phyloP scores from a whole-genome alignment of 2,329 filamentous ascomycete species.

The Colletotrichum gigasporum region DNA sequence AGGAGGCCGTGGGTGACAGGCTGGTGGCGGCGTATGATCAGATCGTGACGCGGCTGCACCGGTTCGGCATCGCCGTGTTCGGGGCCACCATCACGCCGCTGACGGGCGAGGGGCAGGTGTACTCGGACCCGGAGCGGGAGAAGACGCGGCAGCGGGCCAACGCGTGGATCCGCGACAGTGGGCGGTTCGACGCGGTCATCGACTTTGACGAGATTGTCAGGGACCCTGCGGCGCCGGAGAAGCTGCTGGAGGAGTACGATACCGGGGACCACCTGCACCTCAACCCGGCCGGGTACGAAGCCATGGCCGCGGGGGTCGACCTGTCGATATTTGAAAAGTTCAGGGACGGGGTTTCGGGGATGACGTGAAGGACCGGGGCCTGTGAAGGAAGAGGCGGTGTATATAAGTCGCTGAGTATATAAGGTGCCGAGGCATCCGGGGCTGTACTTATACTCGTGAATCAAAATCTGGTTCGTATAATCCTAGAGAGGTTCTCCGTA shows the following conservation, averaged over 20 bases:
- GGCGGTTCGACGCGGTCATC: conserved; percentile 67
- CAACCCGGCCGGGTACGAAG: conserved; percentile 62
- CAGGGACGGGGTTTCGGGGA: conserved; percentile 12
- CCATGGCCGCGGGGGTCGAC: conserved; percentile 64
- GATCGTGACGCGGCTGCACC: conserved; percentile 62
- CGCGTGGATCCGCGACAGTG: conserved; percentile 63
- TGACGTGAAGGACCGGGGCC: background rate
- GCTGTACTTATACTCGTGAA: no score
- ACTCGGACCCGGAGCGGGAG: conserved; percentile 62
- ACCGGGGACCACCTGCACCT: conserved; percentile 70
- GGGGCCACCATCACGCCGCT: conserved; percentile 62
- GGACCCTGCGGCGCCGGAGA: conserved; percentile 54
- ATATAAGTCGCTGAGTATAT: rapidly evolving
- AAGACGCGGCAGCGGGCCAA: conserved; percentile 64
- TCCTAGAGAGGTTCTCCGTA: no score
- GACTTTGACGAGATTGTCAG: conserved; percentile 68
- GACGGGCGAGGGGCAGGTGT: conserved; percentile 57
- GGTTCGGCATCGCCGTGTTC: conserved; percentile 62
- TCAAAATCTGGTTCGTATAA: no score
- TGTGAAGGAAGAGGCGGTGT: background rate
- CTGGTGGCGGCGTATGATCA: conserved; percentile 66
- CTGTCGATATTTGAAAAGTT: conserved; percentile 56
- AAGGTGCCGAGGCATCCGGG: no score
- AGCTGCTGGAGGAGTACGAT: conserved; percentile 55
- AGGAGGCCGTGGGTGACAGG: conserved; percentile 54